Conservation (phyloP, 805 yeast genomes). For the Dipodascus albidus region DNA sequence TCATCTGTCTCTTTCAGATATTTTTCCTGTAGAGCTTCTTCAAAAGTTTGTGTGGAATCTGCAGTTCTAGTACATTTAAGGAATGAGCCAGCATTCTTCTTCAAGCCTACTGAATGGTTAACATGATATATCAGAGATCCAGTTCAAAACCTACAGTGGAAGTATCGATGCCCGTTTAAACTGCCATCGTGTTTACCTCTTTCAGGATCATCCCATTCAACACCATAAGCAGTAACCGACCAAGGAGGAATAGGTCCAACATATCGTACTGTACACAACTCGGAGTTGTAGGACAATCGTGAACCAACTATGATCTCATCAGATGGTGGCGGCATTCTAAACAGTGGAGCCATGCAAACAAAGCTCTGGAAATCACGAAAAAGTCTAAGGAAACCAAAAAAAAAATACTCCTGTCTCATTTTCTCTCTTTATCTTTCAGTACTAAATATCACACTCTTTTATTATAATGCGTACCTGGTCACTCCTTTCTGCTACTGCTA, state of each 20-base stretch:
- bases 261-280: conserved; percentile 51
- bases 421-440: neutral
- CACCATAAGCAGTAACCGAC: conserved; percentile 52
- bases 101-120: neutral
- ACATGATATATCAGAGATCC: neutral
- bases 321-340: neutral
- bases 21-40: conserved; percentile 37
- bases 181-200: conserved; percentile 70
- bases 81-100: conserved; percentile 45
- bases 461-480: neutral
- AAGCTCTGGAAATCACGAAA: neutral
- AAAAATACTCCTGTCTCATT: neutral
- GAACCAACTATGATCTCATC: neutral
- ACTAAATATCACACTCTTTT: neutral
- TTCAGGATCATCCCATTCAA: conserved; percentile 70
- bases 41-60: conserved; percentile 28
- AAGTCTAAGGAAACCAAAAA: neutral
- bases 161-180: conserved; percentile 43
- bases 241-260: conserved; percentile 54
- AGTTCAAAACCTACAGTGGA: conserved; percentile 26
- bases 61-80: conserved; percentile 34
- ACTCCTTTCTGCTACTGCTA: neutral
- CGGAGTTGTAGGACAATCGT: conserved; percentile 29
- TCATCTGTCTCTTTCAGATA: conserved; percentile 33
- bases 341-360: neutral